phyloP scores from a whole-genome alignment of 2,329 filamentous ascomycete genomes.

The Fulvia fulva region DNA sequence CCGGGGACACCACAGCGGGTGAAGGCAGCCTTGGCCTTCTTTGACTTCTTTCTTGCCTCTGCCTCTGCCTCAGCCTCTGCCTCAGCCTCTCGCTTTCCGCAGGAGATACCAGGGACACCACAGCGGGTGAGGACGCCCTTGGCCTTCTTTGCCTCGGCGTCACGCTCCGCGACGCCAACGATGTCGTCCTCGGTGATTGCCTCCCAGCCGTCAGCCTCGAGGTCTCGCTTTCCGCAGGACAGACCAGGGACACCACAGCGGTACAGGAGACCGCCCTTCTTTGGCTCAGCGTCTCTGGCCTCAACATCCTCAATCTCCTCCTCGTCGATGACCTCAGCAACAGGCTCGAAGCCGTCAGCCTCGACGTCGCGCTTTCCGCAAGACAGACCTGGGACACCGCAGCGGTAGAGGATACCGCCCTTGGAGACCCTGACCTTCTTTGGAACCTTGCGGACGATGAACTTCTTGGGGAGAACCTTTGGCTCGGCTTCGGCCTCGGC shows the following conservation, averaged over 20 bases:
- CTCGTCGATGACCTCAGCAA: not conserved
- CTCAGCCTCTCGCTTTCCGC: constrained; percentile 31
- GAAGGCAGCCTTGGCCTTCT: constrained; percentile 16
- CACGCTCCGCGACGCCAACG: not conserved
- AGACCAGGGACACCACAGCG: constrained; percentile 41
- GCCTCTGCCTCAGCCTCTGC: constrained; percentile 16
- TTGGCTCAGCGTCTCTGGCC: not conserved
- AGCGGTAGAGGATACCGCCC: not conserved
- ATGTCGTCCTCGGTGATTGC: no score
- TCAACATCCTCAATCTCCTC: not conserved
- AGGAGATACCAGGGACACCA: constrained; percentile 36
- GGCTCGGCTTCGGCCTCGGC: no score
- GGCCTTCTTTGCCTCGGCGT: not conserved
- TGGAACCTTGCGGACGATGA: no score
- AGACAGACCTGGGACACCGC: not conserved
- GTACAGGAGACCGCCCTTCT: constrained; percentile 12
- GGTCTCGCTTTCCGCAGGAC: constrained; percentile 42
- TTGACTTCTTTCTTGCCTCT: constrained; percentile 31
- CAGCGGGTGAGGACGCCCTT: constrained; percentile 31
- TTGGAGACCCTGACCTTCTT: not conserved
- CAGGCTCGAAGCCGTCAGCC: not conserved
- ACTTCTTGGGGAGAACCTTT: no score
- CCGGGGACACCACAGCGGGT: constrained; percentile 38
- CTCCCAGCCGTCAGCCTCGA: constrained; percentile 25
- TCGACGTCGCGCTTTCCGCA: not conserved